These are phyloP conservation scores for Daldinia bambusicola DNA, from an alignment of 495 filamentous ascomycete species.

Conservation along the genomic window DNA sequence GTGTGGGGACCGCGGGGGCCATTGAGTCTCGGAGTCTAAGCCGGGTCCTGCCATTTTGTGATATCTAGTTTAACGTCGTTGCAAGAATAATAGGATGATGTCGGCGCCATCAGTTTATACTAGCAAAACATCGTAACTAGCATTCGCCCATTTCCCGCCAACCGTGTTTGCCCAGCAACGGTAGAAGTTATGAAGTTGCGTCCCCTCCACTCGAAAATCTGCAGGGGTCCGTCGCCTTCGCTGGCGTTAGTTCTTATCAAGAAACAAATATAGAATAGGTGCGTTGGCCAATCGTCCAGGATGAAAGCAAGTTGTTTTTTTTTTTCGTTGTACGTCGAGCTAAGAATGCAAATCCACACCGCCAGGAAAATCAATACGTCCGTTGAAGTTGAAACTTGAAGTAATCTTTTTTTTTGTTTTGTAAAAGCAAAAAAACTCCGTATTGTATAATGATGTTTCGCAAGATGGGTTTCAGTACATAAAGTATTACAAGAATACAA, in stretches of 20 bases:
- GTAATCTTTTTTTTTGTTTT: background rate
- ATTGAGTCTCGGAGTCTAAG: conserved; percentile 63
- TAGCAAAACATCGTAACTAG: conserved; percentile 23
- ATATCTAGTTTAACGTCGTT: conserved; percentile 23
- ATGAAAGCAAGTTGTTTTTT: background rate
- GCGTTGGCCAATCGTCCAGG: conserved; percentile 9
- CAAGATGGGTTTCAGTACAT: background rate
- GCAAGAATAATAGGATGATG: background rate
- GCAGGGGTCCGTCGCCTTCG: conserved; percentile 33
- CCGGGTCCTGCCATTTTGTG: conserved; percentile 35
- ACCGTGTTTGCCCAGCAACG: conserved; percentile 16
- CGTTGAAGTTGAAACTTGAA: conserved; percentile 7
- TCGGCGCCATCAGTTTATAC: conserved; percentile 18
- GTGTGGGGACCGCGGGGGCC: conserved; percentile 89
- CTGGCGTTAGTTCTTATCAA: conserved; percentile 26
- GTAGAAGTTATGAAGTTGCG: background rate
- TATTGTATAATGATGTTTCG: background rate
- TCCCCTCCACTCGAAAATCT: conserved; percentile 36
- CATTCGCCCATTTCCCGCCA: background rate
- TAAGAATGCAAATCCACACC: background rate
- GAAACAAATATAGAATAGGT: conserved; percentile 26
- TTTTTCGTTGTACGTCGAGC: background rate
- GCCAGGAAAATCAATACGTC: background rate
- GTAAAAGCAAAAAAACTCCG: background rate
- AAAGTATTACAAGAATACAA: conserved; percentile 17